phyloP scores from a whole-genome alignment of 2,329 filamentous ascomycete genomes.

The Clonostachys byssicola region DNA sequence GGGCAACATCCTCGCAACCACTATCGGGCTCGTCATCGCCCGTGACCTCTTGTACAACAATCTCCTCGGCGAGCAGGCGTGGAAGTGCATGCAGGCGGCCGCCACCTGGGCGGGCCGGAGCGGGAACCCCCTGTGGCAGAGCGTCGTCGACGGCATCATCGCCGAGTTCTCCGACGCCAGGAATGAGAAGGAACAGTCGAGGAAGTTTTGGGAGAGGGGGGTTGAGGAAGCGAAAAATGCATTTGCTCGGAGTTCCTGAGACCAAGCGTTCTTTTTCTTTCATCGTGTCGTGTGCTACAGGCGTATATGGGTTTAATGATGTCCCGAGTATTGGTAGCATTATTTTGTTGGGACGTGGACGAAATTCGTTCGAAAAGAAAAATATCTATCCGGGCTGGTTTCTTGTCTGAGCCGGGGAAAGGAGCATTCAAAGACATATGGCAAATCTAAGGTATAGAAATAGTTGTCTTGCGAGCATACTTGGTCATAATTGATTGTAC shows the following conservation, averaged over 20 bases:
- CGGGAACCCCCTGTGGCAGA: constrained; percentile 72
- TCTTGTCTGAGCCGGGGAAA: background rate
- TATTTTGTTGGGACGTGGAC: background rate
- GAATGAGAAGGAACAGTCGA: constrained; percentile 33
- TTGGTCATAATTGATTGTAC: too few relatives aligned
- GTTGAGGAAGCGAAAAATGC: constrained; percentile 32
- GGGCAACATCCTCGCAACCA: constrained; percentile 74
- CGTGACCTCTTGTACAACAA: constrained; percentile 76
- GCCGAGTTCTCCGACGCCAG: constrained; percentile 61
- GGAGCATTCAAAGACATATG: too few relatives aligned
- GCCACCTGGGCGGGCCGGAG: constrained; percentile 64
- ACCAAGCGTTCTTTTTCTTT: background rate
- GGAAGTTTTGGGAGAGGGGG: constrained; percentile 10
- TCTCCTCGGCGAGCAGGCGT: constrained; percentile 74
- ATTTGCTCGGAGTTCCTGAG: constrained; percentile 26
- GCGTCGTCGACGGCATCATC: constrained; percentile 75
- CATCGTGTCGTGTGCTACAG: background rate
- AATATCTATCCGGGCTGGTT: background rate
- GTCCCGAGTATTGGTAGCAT: background rate
- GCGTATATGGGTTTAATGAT: background rate
- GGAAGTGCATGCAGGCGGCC: constrained; percentile 71
- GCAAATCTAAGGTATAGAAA: too few relatives aligned
- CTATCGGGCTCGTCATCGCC: constrained; percentile 82
- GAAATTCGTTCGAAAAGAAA: background rate
- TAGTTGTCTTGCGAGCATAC: too few relatives aligned